Evolutionary conservation across 1,284 basidiomycete species (phyloP).

Genomic region (Leccinum subrobustum): DNA sequence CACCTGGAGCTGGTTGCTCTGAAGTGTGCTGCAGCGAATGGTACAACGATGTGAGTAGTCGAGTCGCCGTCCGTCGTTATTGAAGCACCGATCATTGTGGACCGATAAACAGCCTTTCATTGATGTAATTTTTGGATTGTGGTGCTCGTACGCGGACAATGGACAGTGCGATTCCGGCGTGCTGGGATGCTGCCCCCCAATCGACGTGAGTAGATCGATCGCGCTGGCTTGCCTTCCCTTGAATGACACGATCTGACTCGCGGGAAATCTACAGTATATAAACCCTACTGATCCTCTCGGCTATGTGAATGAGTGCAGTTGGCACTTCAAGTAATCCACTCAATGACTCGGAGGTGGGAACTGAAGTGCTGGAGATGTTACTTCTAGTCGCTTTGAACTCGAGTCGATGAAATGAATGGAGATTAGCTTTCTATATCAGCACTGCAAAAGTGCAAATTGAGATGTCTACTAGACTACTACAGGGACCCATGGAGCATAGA

Average conservation of each 20-base stretch:
- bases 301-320: background rate
- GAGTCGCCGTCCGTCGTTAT: background rate
- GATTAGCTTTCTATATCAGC: background rate
- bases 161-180: too few relatives aligned
- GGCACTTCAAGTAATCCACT: too few relatives aligned
- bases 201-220: too few relatives aligned
- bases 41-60: background rate
- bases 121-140: too few relatives aligned
- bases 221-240: too few relatives aligned
- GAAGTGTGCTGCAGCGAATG: background rate
- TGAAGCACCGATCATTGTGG: background rate
- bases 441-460: too few relatives aligned
- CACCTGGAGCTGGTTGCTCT: background rate
- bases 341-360: background rate
- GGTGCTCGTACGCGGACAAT: background rate
- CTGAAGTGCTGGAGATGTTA: background rate
- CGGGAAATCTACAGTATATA: too few relatives aligned
- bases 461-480: too few relatives aligned
- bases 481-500: too few relatives aligned
- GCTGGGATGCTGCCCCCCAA: too few relatives aligned
- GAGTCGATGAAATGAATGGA: background rate
- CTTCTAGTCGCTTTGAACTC: background rate
- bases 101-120: background rate
- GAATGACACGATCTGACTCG: too few relatives aligned
- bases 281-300: too few relatives aligned